These are phyloP conservation scores for Tausonia pullulans DNA, from an alignment of 1,284 basidiomycete species.

Conservation along the genomic window DNA sequence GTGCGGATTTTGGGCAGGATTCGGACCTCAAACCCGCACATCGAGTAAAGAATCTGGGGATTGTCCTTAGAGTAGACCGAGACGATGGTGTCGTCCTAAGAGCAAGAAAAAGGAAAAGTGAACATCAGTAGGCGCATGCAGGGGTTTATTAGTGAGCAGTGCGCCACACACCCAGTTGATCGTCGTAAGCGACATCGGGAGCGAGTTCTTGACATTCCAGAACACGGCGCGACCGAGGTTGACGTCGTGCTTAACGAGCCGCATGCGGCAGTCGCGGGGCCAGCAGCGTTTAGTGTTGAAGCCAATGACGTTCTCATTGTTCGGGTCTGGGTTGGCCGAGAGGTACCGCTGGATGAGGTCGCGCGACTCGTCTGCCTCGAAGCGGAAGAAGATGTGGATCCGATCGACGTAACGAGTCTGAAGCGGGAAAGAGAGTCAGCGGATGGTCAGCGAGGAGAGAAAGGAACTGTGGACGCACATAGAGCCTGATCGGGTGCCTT, in stretches of 20 bases:
- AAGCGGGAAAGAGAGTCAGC: neutral
- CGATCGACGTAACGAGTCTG: constrained; percentile 75
- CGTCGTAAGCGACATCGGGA: constrained; percentile 90
- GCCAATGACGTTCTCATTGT: constrained; percentile 96
- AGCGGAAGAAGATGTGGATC: constrained; percentile 91
- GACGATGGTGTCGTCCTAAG: constrained; percentile 73
- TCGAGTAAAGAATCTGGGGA: constrained; percentile 93
- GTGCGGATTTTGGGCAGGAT: constrained; percentile 93
- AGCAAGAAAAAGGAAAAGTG: neutral
- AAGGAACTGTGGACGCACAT: constrained; percentile 37
- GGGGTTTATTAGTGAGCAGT: neutral
- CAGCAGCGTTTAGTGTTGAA: constrained; percentile 99
- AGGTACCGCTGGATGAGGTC: constrained; percentile 97
- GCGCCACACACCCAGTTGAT: constrained; percentile 65
- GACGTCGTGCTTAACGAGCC: constrained; percentile 98
- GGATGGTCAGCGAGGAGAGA: neutral
- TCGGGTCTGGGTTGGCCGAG: constrained; percentile 93
- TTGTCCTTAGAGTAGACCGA: constrained; percentile 97
- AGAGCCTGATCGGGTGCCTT: constrained; percentile 84
- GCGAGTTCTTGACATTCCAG: constrained; percentile 98
- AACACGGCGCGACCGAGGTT: constrained; percentile 96
- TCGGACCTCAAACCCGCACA: constrained; percentile 95
- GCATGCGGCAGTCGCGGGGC: constrained; percentile 98
- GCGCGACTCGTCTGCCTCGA: constrained; percentile 93
- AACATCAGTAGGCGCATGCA: neutral